Evolutionary conservation across 2,329 filamentous ascomycete species (phyloP).

Genomic region (Xylaria sp.): DNA sequence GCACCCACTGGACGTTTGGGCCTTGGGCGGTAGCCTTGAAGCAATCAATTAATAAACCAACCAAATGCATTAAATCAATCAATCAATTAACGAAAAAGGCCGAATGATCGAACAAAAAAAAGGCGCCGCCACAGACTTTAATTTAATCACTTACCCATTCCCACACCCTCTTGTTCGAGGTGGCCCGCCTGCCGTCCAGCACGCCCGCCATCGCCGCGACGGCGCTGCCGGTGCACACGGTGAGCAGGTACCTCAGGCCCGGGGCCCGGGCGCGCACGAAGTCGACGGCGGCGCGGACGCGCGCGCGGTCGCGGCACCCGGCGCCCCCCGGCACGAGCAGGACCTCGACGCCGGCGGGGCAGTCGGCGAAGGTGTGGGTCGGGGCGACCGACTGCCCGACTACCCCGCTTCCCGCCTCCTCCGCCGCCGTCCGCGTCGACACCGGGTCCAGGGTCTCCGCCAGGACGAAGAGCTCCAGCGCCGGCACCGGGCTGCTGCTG

Average conservation of each 20-base stretch:
- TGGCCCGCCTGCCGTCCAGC: conserved; percentile 62
- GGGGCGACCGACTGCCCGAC: conserved; percentile 43
- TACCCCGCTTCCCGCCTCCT: conserved; percentile 29
- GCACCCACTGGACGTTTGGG: conserved; percentile 60
- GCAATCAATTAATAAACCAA: no score
- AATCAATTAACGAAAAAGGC: not conserved
- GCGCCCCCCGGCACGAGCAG: conserved; percentile 67
- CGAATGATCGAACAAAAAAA: not conserved
- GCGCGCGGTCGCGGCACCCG: conserved; percentile 47
- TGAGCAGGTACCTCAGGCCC: conserved; percentile 58
- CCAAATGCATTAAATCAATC: no score
- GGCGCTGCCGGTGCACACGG: conserved; percentile 67
- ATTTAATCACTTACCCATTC: conserved; percentile 46
- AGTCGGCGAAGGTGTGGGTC: conserved; percentile 55
- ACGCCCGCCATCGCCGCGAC: conserved; percentile 62
- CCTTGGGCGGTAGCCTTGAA: conserved; percentile 44
- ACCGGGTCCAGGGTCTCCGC: conserved; percentile 46
- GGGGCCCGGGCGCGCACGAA: conserved; percentile 52
- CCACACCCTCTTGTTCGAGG: conserved; percentile 67
- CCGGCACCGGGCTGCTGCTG: conserved; percentile 22
- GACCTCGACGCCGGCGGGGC: conserved; percentile 59
- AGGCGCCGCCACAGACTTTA: conserved; percentile 7
- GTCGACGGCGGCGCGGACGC: conserved; percentile 41
- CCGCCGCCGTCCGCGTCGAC: conserved; percentile 35
- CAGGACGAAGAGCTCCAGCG: conserved; percentile 46